A percentile compares a stretch with the other conserved stretches of the same genome.
These are phyloP conservation scores for Leccinum ponderosum DNA, from an alignment of 1,284 basidiomycete species.

Conservation along the genomic window DNA sequence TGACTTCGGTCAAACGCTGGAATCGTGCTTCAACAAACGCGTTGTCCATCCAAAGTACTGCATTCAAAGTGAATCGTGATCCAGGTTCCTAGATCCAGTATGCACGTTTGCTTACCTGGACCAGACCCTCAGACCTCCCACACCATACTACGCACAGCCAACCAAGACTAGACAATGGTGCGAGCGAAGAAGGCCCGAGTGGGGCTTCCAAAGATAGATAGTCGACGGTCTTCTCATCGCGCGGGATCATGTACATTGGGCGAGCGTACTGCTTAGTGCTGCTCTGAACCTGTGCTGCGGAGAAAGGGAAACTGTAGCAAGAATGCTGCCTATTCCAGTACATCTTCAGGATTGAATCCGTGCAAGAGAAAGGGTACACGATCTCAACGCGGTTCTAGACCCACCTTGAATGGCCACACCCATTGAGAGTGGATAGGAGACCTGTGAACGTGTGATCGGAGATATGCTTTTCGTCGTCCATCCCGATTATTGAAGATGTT, in stretches of 20 bases:
- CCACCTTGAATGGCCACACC: constrained; percentile 56
- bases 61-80: constrained; percentile 7
- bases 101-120: constrained; percentile 55
- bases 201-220: background rate
- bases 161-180: constrained; percentile 49
- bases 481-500: background rate
- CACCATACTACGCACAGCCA: constrained; percentile 77
- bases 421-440: constrained; percentile 54
- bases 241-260: constrained; percentile 14
- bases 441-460: constrained; percentile 22
- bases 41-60: constrained; percentile 51
- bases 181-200: constrained; percentile 1
- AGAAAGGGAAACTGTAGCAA: constrained; percentile 5
- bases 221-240: background rate
- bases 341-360: too few relatives aligned
- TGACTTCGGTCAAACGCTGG: constrained; percentile 74
- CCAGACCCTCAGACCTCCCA: constrained; percentile 70
- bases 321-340: constrained; percentile 17
- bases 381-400: constrained; percentile 18
- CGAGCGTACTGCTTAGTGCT: constrained; percentile 13
- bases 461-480: constrained; percentile 38
- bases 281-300: constrained; percentile 15
- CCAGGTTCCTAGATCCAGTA: constrained; percentile 11
- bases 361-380: too few relatives aligned
- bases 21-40: constrained; percentile 72